These are phyloP conservation scores for Wallacemonas rigidus DNA, from an alignment of 208 protist species.

Conservation along the genomic window DNA sequence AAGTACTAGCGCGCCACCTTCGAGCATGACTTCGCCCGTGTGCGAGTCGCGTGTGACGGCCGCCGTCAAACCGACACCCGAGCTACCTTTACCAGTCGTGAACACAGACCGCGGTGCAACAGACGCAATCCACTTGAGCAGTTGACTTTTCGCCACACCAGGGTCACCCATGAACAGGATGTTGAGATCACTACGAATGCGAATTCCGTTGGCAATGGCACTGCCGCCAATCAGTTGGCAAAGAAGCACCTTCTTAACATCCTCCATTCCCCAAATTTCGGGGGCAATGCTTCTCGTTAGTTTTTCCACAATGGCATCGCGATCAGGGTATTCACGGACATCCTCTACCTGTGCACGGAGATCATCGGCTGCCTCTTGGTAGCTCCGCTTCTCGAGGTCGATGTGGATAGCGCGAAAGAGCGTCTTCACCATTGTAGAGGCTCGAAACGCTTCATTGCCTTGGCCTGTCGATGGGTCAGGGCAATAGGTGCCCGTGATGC, in stretches of 20 bases:
- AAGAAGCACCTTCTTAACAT: constrained; percentile 98
- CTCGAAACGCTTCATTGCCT: constrained; percentile 79
- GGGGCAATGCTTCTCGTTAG: constrained; percentile 95
- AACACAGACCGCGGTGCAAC: constrained; percentile 97
- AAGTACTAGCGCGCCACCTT: constrained; percentile 97
- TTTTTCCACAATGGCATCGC: constrained; percentile 95
- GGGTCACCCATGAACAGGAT: constrained; percentile 99
- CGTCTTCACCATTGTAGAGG: constrained; percentile 88
- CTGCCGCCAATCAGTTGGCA: constrained; percentile 98
- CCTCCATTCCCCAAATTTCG: constrained; percentile 98
- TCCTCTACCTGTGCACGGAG: constrained; percentile 66
- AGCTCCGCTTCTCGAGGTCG: constrained; percentile 86
- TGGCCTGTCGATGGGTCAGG: constrained; percentile 84
- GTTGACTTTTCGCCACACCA: constrained; percentile 98
- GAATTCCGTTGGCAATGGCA: constrained; percentile 95
- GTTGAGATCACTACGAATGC: constrained; percentile 97
- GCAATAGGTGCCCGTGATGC: constrained; percentile 82
- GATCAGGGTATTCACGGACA: constrained; percentile 76
- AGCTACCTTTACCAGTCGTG: constrained; percentile 98
- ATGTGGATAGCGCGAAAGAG: constrained; percentile 74
- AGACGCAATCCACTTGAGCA: constrained; percentile 98
- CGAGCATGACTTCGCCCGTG: constrained; percentile 94
- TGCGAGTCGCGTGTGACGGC: constrained; percentile 97
- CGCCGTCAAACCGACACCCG: constrained; percentile 99
- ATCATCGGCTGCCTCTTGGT: constrained; percentile 78